A percentile compares a stretch with the other conserved stretches of the same genome.
phyloP scores from a whole-genome alignment of 148 eudicot genomes.

The Simmondsia chinensis region DNA sequence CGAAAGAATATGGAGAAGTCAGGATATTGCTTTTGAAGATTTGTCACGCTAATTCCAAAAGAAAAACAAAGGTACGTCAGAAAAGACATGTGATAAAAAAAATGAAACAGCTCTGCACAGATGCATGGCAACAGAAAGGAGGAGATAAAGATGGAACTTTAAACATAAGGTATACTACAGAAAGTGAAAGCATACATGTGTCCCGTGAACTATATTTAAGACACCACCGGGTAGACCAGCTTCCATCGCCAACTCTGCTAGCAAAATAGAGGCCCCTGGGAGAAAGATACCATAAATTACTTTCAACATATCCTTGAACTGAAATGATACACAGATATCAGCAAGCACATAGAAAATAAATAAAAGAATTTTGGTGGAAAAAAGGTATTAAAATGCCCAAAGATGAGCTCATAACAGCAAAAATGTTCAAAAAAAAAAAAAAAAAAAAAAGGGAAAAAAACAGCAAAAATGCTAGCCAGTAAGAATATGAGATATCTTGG shows the following conservation, averaged over 20 bases:
- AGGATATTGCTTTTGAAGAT: too few relatives aligned
- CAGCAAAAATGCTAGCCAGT: too few relatives aligned
- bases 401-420: too few relatives aligned
- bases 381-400: too few relatives aligned
- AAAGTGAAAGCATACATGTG: slow-evolving; percentile 48
- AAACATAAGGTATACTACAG: neutral
- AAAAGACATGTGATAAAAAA: neutral
- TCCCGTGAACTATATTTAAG: slow-evolving; percentile 87
- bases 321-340: too few relatives aligned
- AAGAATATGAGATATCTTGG: too few relatives aligned
- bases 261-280: slow-evolving; percentile 82
- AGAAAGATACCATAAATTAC: slow-evolving; percentile 4
- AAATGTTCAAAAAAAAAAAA: too few relatives aligned
- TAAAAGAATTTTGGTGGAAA: too few relatives aligned
- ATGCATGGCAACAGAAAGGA: neutral
- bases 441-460: too few relatives aligned
- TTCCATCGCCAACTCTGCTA: slow-evolving; percentile 94
- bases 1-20: neutral
- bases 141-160: neutral
- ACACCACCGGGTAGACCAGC: slow-evolving; percentile 98
- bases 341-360: too few relatives aligned
- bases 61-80: neutral
- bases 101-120: neutral
- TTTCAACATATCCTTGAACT: neutral
- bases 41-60: too few relatives aligned